phyloP scores from a whole-genome alignment of 2,329 filamentous ascomycete genomes.

The Scedosporium apiospermum region DNA sequence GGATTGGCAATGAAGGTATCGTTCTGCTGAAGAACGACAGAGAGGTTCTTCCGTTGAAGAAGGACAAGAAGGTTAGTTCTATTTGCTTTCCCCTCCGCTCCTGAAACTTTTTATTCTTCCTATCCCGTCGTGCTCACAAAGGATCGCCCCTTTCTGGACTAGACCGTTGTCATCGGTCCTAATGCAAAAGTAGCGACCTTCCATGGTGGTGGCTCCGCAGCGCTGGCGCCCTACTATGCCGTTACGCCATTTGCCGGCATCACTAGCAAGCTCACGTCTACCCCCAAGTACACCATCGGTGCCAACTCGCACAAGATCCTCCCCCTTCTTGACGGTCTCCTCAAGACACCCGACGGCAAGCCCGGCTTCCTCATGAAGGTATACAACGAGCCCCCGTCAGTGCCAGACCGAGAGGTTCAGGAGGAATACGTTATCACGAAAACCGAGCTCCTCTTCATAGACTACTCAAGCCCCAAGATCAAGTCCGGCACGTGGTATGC shows the following conservation, averaged over 20 bases:
- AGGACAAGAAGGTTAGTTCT: constrained; percentile 40
- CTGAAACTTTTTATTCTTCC: neutral
- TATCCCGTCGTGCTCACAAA: neutral
- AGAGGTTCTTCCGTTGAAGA: constrained; percentile 51
- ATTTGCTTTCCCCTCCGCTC: neutral
- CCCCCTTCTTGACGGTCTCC: constrained; percentile 44
- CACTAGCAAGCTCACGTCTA: constrained; percentile 34
- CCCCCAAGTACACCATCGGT: constrained; percentile 46
- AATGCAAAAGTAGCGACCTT: constrained; percentile 48
- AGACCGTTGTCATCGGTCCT: constrained; percentile 45
- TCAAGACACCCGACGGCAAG: constrained; percentile 42
- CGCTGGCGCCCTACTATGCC: constrained; percentile 52
- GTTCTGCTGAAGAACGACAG: constrained; percentile 67
- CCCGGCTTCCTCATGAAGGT: constrained; percentile 52
- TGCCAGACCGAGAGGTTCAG: constrained; percentile 35
- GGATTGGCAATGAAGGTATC: constrained; percentile 58
- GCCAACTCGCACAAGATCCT: constrained; percentile 57
- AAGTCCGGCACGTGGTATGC: constrained; percentile 45
- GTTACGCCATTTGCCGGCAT: constrained; percentile 67
- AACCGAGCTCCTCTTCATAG: constrained; percentile 39
- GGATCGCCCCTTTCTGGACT: constrained; percentile 9
- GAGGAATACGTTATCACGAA: constrained; percentile 39
- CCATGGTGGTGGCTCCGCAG: constrained; percentile 58
- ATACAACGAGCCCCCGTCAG: constrained; percentile 48
- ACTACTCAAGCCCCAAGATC: constrained; percentile 43